Conservation (phyloP, 75 land plant genomes). For the Pinus taeda region DNA sequence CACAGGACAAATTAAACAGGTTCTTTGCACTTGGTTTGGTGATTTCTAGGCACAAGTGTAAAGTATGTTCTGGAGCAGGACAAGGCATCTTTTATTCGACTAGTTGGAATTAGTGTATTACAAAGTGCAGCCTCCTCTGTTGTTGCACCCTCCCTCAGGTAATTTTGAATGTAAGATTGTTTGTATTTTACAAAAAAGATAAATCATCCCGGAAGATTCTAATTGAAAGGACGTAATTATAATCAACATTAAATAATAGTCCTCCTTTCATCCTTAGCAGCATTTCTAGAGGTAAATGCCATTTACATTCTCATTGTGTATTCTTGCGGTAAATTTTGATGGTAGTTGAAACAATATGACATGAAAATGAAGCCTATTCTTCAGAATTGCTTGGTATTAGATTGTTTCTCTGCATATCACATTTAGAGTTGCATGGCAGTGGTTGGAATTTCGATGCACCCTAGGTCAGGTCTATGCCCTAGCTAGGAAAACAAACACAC, state of each 20-base stretch:
- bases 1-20: neutral
- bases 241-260: neutral
- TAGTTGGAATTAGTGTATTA: constrained; percentile 86
- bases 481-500: no score
- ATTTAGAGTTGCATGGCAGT: no score
- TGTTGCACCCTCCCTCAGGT: constrained; percentile 97
- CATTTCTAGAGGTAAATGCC: neutral
- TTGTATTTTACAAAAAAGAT: neutral
- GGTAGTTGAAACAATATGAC: neutral
- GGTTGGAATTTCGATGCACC: no score
- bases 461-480: no score
- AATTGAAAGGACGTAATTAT: neutral
- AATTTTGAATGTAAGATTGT: constrained; percentile 3
- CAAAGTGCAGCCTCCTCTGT: constrained; percentile 95
- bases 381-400: neutral
- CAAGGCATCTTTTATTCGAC: constrained; percentile 82
- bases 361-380: no score
- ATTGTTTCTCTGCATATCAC: no score
- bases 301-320: neutral
- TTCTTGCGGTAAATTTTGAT: neutral
- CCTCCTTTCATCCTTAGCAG: neutral
- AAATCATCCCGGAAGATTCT: neutral
- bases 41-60: constrained; percentile 83
- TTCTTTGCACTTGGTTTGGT: neutral
- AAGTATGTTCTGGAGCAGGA: constrained; percentile 96